Evolutionary conservation across 768 basidiomycete species (phyloP), one percentile per base, ranked within the genome.

Genomic region (Pleurotus citrinopileatus): DNA sequence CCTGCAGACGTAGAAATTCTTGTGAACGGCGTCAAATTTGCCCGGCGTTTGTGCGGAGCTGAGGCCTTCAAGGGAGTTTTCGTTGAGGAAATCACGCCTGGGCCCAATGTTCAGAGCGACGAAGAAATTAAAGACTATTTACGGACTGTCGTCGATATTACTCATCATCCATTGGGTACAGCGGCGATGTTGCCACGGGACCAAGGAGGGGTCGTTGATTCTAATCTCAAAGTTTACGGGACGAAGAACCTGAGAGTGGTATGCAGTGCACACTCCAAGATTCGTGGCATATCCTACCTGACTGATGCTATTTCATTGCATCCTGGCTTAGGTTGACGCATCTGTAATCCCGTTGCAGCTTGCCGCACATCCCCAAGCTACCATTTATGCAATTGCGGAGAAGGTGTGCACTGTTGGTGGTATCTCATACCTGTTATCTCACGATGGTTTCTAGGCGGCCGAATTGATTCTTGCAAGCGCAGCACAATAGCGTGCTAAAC

Each of bases 201-300:
- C 22, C 54, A 59, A 28, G 71, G 71, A n/a, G 71, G 71, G 25
- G 69, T 69, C 13, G 69, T 73, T 32, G 65, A 69, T 50, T 43
- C 59, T 2, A 43, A 60, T 10, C 56, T 73, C 15, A 60, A 55
- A 37, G 70, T 72, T 2, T 72, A 63, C 37, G 62, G 62, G 2
- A 59, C 57, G 13, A 40, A 53, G 19, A 58, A 58, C 42, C 22
- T 61, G 25, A 52, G 60, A 22, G 44, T 57, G 25, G 57, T 55
- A 51, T 23, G 53, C n/a, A n/a, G n/a, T n/a, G n/a, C n/a, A n/a
- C 45, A 40, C 36, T 46, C 61, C 19, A 55, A 7, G 2, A 12
- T 61, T 28, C 61, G 67, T 32, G 53, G 34, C 34, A 26, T 20
- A 19, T 32, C 34, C 19, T 17, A 23, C 32, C 29, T 6, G 19